A percentile compares a stretch with the other conserved stretches of the same genome.
Conservation (phyloP, 1,284 basidiomycete species). For the Irpex lacteus region DNA sequence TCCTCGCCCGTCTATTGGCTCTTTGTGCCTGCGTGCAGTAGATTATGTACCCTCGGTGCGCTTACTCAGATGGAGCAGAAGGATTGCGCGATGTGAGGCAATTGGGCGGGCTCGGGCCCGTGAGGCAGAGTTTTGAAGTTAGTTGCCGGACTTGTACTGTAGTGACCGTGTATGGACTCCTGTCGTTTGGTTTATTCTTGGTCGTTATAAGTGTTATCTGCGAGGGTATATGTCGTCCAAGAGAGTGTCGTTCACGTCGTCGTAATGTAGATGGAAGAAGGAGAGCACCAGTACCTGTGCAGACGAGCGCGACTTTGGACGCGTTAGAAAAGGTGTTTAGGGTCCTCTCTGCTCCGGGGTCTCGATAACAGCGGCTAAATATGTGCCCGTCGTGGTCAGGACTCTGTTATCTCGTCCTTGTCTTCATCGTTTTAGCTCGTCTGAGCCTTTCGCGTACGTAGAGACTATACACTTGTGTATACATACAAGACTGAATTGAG, state of each 20-base stretch:
- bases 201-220: neutral
- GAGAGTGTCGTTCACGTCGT: neutral
- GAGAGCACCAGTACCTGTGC: neutral
- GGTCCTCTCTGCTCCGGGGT: neutral
- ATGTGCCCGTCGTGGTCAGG: neutral
- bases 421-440: no score
- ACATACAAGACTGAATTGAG: no score
- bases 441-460: no score
- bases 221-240: neutral
- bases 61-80: neutral
- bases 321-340: neutral
- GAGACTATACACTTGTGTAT: no score
- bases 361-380: neutral
- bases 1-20: no score
- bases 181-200: neutral
- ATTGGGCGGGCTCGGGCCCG: neutral
- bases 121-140: neutral
- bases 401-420: no score
- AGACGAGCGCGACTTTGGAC: neutral
- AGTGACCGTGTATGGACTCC: neutral
- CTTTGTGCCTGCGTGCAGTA: no score
- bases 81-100: slow-evolving; percentile 2
- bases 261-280: neutral
- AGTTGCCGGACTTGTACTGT: neutral
- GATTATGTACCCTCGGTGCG: no score